phyloP scores from a whole-genome alignment of 2,329 filamentous ascomycete species.

The Beauveria sp. region DNA sequence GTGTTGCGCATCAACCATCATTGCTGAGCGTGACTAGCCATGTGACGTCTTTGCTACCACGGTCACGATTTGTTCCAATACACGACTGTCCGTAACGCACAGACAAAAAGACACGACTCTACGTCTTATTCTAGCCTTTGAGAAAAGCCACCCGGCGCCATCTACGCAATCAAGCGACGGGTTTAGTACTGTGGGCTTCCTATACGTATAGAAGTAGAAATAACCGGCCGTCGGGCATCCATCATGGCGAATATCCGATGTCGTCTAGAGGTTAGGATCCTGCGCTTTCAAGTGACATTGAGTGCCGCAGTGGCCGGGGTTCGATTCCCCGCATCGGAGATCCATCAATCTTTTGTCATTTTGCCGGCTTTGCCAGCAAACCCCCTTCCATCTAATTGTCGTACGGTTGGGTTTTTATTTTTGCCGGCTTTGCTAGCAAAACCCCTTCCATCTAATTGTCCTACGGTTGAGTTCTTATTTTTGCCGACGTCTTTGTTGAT shows the following conservation, averaged over 20 bases:
- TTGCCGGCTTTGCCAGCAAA: background rate
- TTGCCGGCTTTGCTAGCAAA: background rate
- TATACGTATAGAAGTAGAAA: background rate
- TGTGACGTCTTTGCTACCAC: background rate
- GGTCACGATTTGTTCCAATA: background rate
- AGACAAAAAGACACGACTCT: no score
- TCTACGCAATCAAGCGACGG: background rate
- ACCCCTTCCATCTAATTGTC: background rate
- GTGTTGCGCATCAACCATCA: background rate
- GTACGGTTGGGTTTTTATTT: background rate
- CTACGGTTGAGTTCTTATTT: background rate
- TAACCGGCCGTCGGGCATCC: background rate
- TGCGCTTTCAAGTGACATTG: background rate
- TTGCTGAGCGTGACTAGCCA: background rate
- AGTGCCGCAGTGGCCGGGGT: slow-evolving; percentile 9
- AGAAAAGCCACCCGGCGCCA: no score
- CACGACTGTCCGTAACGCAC: background rate
- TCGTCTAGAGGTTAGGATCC: background rate
- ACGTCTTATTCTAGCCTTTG: no score
- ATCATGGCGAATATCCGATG: background rate
- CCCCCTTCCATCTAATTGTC: background rate
- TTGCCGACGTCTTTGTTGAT: no score
- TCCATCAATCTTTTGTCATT: background rate
- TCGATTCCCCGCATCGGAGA: slow-evolving; percentile 11
- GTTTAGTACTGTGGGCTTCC: background rate